Percentiles rank a stretch among this genome's conserved stretches.
These are phyloP conservation scores for Eragrostis nindensis DNA, from an alignment of 176 grass and related monocot genomes.

Conservation along the genomic window DNA sequence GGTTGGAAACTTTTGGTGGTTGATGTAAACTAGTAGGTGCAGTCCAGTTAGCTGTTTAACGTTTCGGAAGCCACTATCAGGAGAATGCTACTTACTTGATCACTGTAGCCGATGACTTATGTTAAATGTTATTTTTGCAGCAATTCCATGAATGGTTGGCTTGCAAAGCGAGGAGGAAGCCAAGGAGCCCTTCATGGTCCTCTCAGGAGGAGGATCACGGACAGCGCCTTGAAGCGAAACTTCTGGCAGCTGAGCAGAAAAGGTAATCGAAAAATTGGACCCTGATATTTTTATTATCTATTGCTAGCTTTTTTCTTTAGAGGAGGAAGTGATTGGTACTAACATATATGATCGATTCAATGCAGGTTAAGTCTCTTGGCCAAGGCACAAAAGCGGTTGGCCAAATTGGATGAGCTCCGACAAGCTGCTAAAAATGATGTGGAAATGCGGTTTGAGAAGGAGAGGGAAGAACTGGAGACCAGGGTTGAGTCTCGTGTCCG, in stretches of 20 bases:
- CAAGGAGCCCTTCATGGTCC: conserved; percentile 94
- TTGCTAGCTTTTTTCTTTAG: neutral
- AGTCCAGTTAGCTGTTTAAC: neutral
- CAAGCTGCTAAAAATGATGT: conserved; percentile 85
- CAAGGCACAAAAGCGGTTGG: conserved; percentile 75
- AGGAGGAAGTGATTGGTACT: neutral
- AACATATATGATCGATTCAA: conserved; percentile 21
- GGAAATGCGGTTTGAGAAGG: conserved; percentile 85
- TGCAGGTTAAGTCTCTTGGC: conserved; percentile 74
- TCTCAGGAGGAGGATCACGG: conserved; percentile 95
- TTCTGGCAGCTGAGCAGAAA: conserved; percentile 95
- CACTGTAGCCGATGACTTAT: neutral
- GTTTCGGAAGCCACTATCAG: neutral
- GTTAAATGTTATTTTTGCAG: conserved; percentile 54
- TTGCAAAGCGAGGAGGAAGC: conserved; percentile 93
- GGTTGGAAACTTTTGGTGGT: conserved; percentile 25
- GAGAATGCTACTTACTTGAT: neutral
- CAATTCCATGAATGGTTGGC: conserved; percentile 96
- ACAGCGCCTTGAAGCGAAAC: conserved; percentile 83
- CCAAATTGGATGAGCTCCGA: conserved; percentile 81
- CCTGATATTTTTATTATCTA: neutral
- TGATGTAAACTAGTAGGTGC: conserved; percentile 24
- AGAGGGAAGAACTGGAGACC: conserved; percentile 83
- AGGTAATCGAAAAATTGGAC: conserved; percentile 41
- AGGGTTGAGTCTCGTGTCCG: conserved; percentile 88